Evolutionary conservation across 1,284 basidiomycete genomes (phyloP), one percentile per base, ranked within the genome.

Genomic region (Uromyces viciae-fabae): DNA sequence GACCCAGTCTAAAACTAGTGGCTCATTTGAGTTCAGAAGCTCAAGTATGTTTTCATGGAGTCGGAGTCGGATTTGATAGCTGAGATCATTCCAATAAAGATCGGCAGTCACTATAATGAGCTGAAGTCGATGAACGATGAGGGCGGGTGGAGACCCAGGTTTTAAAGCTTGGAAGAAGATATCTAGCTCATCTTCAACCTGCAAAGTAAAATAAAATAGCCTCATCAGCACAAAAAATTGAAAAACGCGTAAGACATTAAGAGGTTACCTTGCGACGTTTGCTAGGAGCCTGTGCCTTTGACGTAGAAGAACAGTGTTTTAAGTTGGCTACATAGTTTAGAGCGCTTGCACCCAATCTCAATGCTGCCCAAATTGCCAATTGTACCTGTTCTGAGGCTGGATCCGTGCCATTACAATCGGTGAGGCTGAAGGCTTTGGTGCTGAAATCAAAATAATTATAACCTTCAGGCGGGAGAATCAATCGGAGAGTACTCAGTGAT

Each of bases 41-140:
- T 90, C 88, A 14, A 91, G 84, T 19, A 95, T 87, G 1, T 87
- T 86, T 15, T 87, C 84, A 60, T 91, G 86, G 33, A 94, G 87
- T 1, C 89, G 88, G 54, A 87, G 85, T 82, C 90, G 90, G 19
- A 91, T 87, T n/a, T 88, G 85, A 33, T 86, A 84, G 81, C 91
- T 90, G 36, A 95, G 84, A 22, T 88, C 84, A 28, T 83, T 46
- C 92, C 92, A 94, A 85, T 94, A 90, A 36, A 89, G 88, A 83
- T 92, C 91, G 81, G 94, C 89, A 83, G 95, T 87, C 87, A 98
- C 95, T n/a, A 94, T 89, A 0, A 96, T 87, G 3, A 91, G 88
- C 86, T 97, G 94, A 0, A 95, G 86, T 77, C 90, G 89, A 83
- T 91, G 91, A 0, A 86, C 73, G 8, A 86, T 83, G 28, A 83